Percentiles rank a stretch among this genome's conserved stretches.
Evolutionary conservation across 495 filamentous ascomycete genomes (phyloP).

Genomic region (Penicillium ucsense): DNA sequence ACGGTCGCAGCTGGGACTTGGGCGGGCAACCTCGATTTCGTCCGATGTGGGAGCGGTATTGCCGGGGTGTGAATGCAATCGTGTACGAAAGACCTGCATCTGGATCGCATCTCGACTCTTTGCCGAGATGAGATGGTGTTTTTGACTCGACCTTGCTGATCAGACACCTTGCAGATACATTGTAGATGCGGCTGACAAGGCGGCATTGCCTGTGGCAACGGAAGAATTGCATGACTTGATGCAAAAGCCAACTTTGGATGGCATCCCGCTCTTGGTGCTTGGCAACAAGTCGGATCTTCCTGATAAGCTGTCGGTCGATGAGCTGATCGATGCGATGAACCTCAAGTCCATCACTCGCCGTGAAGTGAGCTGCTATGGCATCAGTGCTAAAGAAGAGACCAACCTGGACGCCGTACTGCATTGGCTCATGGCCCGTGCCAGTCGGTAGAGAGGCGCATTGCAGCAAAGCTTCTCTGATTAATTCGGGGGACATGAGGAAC

Average conservation of each 20-base stretch:
- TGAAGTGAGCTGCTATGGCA: slow-evolving; percentile 97
- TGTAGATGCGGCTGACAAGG: slow-evolving; percentile 79
- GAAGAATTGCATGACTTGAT: slow-evolving; percentile 89
- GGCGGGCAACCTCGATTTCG: slow-evolving; percentile 95
- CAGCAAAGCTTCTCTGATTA: too few relatives aligned
- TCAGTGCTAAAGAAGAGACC: slow-evolving; percentile 96
- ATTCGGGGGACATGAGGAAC: too few relatives aligned
- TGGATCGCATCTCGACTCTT: background rate
- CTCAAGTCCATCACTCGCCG: slow-evolving; percentile 82
- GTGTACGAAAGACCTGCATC: slow-evolving; percentile 50
- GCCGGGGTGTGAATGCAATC: slow-evolving; percentile 93
- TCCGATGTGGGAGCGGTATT: slow-evolving; percentile 99
- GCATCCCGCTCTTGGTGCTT: slow-evolving; percentile 90
- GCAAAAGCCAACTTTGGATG: slow-evolving; percentile 72
- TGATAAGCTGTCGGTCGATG: slow-evolving; percentile 80
- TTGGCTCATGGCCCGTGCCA: slow-evolving; percentile 87
- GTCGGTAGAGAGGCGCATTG: slow-evolving; percentile 15
- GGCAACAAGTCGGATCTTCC: slow-evolving; percentile 95
- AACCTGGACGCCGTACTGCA: slow-evolving; percentile 95
- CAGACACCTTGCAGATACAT: slow-evolving; percentile 55
- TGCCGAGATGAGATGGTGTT: too few relatives aligned
- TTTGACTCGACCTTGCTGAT: too few relatives aligned
- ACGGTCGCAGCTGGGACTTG: slow-evolving; percentile 70
- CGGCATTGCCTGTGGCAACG: slow-evolving; percentile 72
- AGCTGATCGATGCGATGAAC: slow-evolving; percentile 87